Evolutionary conservation across 176 grass and related monocot genomes (phyloP).

Genomic region (Oryza glumipatula): DNA sequence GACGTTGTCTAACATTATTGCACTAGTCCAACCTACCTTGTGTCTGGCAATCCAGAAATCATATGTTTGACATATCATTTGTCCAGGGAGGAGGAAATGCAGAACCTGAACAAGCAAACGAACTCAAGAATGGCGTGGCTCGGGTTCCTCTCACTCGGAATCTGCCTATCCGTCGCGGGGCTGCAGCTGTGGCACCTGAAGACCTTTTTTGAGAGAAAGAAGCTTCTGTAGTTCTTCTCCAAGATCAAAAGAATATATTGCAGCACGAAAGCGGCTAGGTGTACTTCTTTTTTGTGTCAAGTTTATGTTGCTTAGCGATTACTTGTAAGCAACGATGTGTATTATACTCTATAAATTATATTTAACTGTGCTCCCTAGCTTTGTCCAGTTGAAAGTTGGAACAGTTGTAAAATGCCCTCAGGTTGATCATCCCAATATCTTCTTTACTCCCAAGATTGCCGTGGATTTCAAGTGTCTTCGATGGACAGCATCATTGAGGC

Average conservation of each 20-base stretch:
- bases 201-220: slow-evolving; percentile 99
- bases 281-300: slow-evolving; percentile 25
- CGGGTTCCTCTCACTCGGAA: slow-evolving; percentile 72
- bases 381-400: slow-evolving; percentile 5
- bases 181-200: slow-evolving; percentile 95
- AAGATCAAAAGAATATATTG: slow-evolving; percentile 3
- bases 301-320: slow-evolving; percentile 19
- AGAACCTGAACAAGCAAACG: slow-evolving; percentile 81
- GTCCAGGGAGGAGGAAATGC: slow-evolving; percentile 95
- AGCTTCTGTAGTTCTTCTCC: slow-evolving; percentile 63
- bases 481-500: neutral
- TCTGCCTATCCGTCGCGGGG: slow-evolving; percentile 85
- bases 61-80: neutral
- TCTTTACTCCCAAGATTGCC: neutral
- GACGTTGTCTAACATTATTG: neutral
- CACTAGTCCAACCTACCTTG: neutral
- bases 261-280: neutral
- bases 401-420: slow-evolving; percentile 7
- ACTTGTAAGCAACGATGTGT: slow-evolving; percentile 30
- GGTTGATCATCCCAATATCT: neutral
- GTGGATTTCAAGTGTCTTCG: neutral
- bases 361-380: neutral
- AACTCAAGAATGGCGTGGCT: slow-evolving; percentile 97
- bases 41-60: neutral
- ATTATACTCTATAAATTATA: slow-evolving; percentile 1